phyloP scores from a whole-genome alignment of 768 basidiomycete genomes.

The Phanerochaete sordida region DNA sequence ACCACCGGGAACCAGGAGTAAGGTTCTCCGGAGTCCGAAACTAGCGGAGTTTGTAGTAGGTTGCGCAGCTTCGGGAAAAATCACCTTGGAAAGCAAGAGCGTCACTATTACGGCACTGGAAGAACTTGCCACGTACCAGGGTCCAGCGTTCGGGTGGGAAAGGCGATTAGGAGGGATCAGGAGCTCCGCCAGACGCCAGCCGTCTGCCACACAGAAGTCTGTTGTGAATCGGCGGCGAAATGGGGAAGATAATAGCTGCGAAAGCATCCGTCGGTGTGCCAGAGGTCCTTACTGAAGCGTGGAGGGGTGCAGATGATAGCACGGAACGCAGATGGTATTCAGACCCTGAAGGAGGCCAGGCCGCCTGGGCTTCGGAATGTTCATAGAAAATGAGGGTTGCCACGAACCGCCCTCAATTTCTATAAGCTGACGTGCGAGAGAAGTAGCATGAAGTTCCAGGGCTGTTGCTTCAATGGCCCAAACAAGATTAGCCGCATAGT shows the following conservation, averaged over 20 bases:
- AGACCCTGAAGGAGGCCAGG: background rate
- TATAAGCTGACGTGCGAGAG: background rate
- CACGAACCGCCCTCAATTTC: too few species aligned
- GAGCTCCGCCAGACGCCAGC: background rate
- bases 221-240: background rate
- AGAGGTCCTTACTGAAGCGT: background rate
- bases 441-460: background rate
- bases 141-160: background rate
- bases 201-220: background rate
- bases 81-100: background rate
- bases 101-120: background rate
- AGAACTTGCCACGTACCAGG: background rate
- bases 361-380: background rate
- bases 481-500: too few species aligned
- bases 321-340: background rate
- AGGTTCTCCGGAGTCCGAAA: background rate
- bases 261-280: background rate
- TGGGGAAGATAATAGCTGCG: background rate
- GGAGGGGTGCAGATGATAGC: too few species aligned
- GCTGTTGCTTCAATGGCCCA: too few species aligned
- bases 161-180: background rate
- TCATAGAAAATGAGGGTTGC: background rate
- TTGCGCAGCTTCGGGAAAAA: background rate
- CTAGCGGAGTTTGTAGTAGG: background rate
- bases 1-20: background rate